Evolutionary conservation across 2,329 filamentous ascomycete genomes (phyloP), one percentile per base, ranked within the genome.

Genomic region (Botrytis deweyae): DNA sequence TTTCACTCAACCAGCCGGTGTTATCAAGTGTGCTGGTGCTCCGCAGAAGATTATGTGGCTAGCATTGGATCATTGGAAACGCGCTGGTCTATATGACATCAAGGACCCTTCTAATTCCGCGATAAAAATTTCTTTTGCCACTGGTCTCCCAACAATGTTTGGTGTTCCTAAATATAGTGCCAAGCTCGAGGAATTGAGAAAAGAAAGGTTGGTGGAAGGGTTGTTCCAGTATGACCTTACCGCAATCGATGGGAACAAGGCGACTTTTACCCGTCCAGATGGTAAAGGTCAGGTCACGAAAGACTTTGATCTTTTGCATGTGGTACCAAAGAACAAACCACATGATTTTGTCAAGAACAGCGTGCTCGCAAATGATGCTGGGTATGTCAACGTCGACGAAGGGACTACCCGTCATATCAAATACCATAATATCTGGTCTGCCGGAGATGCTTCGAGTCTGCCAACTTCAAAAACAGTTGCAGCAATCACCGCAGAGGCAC

Each of bases 41-140:
- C 88, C 88, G 18, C 88, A 90, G 76, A 90, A 90, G 81, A 82
- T 86, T 78, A 87, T 90, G 87, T 90, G 88, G 88, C 84, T 90
- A 25, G 88, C 88, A 1, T 81, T 89, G 61, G 87, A 90, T 78
- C 81, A 88, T 80, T 90, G 88, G 88, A 88, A 86, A 81, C 81
- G 82, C 44, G 82, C 83, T 0, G 88, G 87, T 2, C 79, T 88
- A 5, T 89, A 89, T 80, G 79, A 85, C 72, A 78, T 84, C 1
- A 74, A 75, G 72, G 82, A 83, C 70, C 78, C 82, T 0, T 77
- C 82, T 1, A 65, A 68, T 9, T 88, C 86, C 0, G 78, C 83
- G 3, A 85, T 89, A 77, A 82, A 85, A 36, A 86, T 89, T 74
- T 84, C 80, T 76, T 90, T 88, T 74, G 87, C 88, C 8, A 89